phyloP scores from a whole-genome alignment of 805 yeast species.

The Candida nitratophila region DNA sequence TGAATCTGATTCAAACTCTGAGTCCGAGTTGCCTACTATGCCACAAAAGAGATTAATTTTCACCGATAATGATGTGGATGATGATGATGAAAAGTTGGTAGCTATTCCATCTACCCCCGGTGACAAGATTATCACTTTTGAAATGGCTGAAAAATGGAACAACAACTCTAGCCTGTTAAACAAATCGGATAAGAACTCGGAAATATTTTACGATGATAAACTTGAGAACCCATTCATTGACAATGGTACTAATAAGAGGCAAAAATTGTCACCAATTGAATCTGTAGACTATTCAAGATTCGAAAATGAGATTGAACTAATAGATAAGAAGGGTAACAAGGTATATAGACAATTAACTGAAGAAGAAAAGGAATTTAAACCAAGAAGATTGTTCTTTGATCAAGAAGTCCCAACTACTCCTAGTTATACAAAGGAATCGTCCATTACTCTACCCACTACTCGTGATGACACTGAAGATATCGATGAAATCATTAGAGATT shows the following conservation, averaged over 20 bases:
- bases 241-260: not conserved
- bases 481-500: slow-evolving; percentile 6
- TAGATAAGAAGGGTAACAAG: slow-evolving; percentile 36
- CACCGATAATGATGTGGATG: not conserved
- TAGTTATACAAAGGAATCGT: too few relatives aligned
- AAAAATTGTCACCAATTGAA: not conserved
- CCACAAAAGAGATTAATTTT: slow-evolving; percentile 3
- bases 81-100: slow-evolving; percentile 1
- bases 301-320: slow-evolving; percentile 31
- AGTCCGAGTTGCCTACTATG: not conserved
- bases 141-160: slow-evolving; percentile 23
- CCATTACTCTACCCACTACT: too few relatives aligned
- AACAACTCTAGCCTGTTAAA: slow-evolving; percentile 4
- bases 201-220: too few relatives aligned
- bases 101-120: slow-evolving; percentile 29
- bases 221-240: slow-evolving; percentile 14
- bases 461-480: not conserved
- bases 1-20: slow-evolving; percentile 4
- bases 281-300: slow-evolving; percentile 14
- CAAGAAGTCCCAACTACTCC: not conserved
- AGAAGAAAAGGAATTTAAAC: slow-evolving; percentile 28
- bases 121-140: slow-evolving; percentile 27
- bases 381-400: slow-evolving; percentile 28
- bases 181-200: too few relatives aligned
- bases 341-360: slow-evolving; percentile 23